Evolutionary conservation across 306 rosid genomes (phyloP).

Genomic region (Corylus avellana): DNA sequence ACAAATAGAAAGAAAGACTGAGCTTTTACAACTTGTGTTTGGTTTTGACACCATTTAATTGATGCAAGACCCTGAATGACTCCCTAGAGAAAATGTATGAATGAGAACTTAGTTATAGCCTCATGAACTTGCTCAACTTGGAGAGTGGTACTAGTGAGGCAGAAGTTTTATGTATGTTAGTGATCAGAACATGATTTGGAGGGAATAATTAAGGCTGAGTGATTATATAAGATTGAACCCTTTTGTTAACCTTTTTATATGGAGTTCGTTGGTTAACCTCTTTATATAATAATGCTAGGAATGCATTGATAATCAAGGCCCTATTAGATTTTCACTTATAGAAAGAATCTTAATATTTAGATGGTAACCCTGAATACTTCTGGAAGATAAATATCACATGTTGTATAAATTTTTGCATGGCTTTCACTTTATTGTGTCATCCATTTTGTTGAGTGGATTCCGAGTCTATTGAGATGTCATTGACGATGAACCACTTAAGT

Average conservation of each 20-base stretch:
- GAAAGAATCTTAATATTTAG: neutral
- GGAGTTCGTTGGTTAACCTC: neutral
- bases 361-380: neutral
- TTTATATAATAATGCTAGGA: neutral
- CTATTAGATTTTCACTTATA: neutral
- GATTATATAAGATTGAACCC: neutral
- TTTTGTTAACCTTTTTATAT: neutral
- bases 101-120: neutral
- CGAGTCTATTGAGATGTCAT: conserved; percentile 26
- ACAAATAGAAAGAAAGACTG: neutral
- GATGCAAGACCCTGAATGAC: neutral
- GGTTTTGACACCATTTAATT: neutral
- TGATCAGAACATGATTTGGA: neutral
- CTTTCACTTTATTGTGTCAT: neutral
- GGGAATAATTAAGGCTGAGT: neutral
- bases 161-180: neutral
- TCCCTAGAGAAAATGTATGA: neutral
- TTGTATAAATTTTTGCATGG: neutral
- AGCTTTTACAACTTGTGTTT: neutral
- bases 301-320: neutral
- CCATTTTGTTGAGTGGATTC: conserved; percentile 23
- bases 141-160: neutral
- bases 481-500: conserved; percentile 2
- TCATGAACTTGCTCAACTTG: neutral
- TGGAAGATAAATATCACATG: neutral